phyloP scores from a whole-genome alignment of 2,329 filamentous ascomycete species.

The Aspergillus caelatus region DNA sequence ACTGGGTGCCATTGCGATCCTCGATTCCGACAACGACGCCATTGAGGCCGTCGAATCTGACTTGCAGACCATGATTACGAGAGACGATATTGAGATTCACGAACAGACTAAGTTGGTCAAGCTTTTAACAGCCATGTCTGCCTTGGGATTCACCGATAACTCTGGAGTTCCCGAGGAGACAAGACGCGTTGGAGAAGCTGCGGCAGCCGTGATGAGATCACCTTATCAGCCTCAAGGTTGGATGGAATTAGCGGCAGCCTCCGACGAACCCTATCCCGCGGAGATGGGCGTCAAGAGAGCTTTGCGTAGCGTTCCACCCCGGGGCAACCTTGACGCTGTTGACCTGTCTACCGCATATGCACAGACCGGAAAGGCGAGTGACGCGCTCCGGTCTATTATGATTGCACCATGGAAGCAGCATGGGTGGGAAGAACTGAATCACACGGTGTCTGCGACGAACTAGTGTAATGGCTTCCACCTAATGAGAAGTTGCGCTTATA shows the following conservation, averaged over 20 bases:
- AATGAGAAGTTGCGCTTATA: not conserved
- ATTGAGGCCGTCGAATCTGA: slow-evolving; percentile 80
- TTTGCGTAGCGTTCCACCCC: slow-evolving; percentile 70
- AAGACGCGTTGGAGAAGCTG: slow-evolving; percentile 65
- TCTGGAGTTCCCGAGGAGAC: slow-evolving; percentile 47
- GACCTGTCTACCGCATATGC: slow-evolving; percentile 75
- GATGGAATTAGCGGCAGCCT: slow-evolving; percentile 69
- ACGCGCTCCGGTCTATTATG: slow-evolving; percentile 77
- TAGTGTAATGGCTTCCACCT: slow-evolving; percentile 7
- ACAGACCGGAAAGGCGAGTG: slow-evolving; percentile 69
- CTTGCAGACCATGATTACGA: slow-evolving; percentile 71
- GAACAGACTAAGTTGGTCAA: slow-evolving; percentile 73
- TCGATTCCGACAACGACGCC: slow-evolving; percentile 78
- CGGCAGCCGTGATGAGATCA: slow-evolving; percentile 77
- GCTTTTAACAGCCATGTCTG: slow-evolving; percentile 74
- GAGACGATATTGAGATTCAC: slow-evolving; percentile 61
- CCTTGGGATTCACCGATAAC: slow-evolving; percentile 53
- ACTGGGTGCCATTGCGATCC: slow-evolving; percentile 78
- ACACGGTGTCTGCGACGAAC: slow-evolving; percentile 30
- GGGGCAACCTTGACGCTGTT: slow-evolving; percentile 66
- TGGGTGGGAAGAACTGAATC: slow-evolving; percentile 62
- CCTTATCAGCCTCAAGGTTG: slow-evolving; percentile 81
- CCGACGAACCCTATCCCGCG: slow-evolving; percentile 59
- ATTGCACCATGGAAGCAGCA: slow-evolving; percentile 75
- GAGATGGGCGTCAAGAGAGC: slow-evolving; percentile 85